Base-by-base conservation (phyloP, 176 grass and related monocot species). In the Carex kokanica region DNA sequence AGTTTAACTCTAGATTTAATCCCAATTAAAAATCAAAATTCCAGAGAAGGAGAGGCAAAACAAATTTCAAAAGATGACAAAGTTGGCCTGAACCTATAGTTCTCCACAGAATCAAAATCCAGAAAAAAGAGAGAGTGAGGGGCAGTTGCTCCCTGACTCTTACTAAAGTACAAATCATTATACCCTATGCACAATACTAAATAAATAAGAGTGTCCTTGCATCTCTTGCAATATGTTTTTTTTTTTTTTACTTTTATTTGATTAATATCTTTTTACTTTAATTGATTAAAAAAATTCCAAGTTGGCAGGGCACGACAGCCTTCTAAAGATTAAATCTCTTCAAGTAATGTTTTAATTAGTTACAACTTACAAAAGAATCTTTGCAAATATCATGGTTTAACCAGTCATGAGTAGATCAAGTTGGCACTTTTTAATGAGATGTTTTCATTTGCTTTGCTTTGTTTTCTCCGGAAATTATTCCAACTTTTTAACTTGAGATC, bases 381-480 rank as follows among this genome's bases (percentile, higher is more conserved):
- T 23, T 73, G 41, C 41, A 73, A 49, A 73, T 18, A 68, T 49
- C 41, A 25, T 72, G 38, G 40, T 72, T 72, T 49, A 47, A 72
- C 68, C n/a, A 72, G 40, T 73, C 69, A 73, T 12, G 10, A 74
- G 5, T 57, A 51, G 41, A 68, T 25, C 70, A 74, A 74, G 4
- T 74, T 74, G 70, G 43, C 4, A 74, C 43, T 27, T 74, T 51
- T 74, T 24, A 52, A 15, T 74, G n/a, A 52, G 4, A 74, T 51
- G 20, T 4, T 13, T 74, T 52, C 41, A 24, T 25, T 74, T 74
- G 20, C 45, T 40, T 74, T 52, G 24, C 43, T 74, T 74, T 27
- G 21, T 74, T 52, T 74, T 52, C 70, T 74, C 21, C n/a, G 70
- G 52, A 74, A 66, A 74, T 51, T 74, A 74, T 74, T 74, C 70